Percentiles rank a stretch among this genome's conserved stretches.
These are phyloP conservation scores for Stephanodiscus minutulus DNA, from an alignment of 108 stramenopile species.

Conservation along the genomic window DNA sequence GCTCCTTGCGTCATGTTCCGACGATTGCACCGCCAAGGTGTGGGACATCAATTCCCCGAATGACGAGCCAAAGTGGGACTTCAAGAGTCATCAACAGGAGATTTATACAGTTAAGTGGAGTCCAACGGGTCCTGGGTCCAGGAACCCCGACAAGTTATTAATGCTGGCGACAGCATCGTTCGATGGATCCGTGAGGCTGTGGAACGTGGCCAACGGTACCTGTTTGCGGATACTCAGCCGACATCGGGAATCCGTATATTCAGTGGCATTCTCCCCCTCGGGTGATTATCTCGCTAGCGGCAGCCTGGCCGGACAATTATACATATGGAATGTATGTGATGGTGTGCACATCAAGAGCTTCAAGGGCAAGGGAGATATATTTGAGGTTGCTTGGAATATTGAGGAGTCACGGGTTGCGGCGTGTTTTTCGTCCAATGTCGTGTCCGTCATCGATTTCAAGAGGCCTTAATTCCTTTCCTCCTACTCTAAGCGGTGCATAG, in stretches of 20 bases:
- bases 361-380: constrained; percentile 91
- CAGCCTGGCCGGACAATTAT: constrained; percentile 87
- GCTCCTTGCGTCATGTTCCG: constrained; percentile 92
- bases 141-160: constrained; percentile 82
- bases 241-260: constrained; percentile 89
- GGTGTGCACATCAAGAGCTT: constrained; percentile 83
- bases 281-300: constrained; percentile 85
- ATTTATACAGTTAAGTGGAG: constrained; percentile 98
- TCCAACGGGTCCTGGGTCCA: constrained; percentile 91
- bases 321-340: constrained; percentile 88
- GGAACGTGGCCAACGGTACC: constrained; percentile 86
- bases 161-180: constrained; percentile 94
- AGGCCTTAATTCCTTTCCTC: constrained; percentile 23
- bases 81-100: constrained; percentile 91
- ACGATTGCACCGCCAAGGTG: constrained; percentile 96
- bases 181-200: constrained; percentile 93
- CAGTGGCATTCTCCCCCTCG: constrained; percentile 88
- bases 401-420: constrained; percentile 90
- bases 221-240: constrained; percentile 81
- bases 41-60: constrained; percentile 77
- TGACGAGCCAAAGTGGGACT: constrained; percentile 78
- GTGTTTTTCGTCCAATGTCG: constrained; percentile 89
- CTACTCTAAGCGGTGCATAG: constrained; percentile 18
- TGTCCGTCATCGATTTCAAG: constrained; percentile 86
- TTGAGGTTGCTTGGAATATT: constrained; percentile 94